Evolutionary conservation across 2,329 filamentous ascomycete species (phyloP), one percentile per base, ranked within the genome.

Genomic region (Phialemoniopsis sp.): DNA sequence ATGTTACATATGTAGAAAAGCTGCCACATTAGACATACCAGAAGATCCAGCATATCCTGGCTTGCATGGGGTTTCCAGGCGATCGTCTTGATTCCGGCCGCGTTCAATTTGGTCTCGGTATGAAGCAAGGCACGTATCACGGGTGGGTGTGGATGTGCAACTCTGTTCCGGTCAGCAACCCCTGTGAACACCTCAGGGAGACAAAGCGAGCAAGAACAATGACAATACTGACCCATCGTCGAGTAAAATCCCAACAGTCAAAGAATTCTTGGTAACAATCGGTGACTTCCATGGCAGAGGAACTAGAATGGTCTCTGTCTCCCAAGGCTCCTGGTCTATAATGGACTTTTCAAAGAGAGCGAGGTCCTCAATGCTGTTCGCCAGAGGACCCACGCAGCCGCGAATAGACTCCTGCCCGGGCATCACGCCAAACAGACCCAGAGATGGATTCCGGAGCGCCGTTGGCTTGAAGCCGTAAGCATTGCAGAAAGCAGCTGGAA

Each of bases 241-340:
- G n/a, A n/a, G n/a, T n/a, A n/a, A n/a, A n/a, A n/a, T n/a, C n/a
- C n/a, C n/a, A n/a, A n/a, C n/a, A n/a, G n/a, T n/a, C n/a, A n/a
- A n/a, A n/a, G n/a, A n/a, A n/a, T n/a, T n/a, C n/a, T n/a, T n/a
- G n/a, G n/a, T n/a, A n/a, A n/a, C n/a, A n/a, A n/a, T n/a, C n/a
- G n/a, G n/a, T n/a, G n/a, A n/a, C n/a, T n/a, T n/a, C 74, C 82
- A 88, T 0, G 82, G 83, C 1, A 88, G 64, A 15, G 84, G 78
- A 31, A 79, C 60, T 0, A 82, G 79, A 1, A 80, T 60, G 0
- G 84, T 82, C 54, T 88, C 84, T 46, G 76, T 61, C 2, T 78
- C 58, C 85, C 84, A 88, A 0, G 84, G 84, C 38, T 77, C 50
- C 26, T 70, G 70, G 12, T 63, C 64, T 2, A 89, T 60, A 3